A percentile compares a stretch with the other conserved stretches of the same genome.
These are phyloP conservation scores for Rhodomyrtus psidioides DNA, from an alignment of 441 rosid species.

Conservation along the genomic window DNA sequence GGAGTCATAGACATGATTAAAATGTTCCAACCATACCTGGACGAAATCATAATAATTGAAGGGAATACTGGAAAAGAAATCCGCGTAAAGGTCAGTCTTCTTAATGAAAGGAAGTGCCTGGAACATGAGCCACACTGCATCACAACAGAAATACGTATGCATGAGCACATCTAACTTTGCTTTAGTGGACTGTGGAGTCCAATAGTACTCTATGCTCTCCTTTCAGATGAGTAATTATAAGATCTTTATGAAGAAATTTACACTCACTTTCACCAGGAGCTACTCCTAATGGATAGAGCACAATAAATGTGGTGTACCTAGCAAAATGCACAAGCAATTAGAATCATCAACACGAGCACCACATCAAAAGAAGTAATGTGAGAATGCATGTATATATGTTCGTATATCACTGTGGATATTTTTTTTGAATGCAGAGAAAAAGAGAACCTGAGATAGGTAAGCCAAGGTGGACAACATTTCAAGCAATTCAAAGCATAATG, in stretches of 20 bases:
- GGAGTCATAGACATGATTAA: neutral
- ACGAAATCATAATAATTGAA: slow-evolving; percentile 52
- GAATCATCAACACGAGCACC: neutral
- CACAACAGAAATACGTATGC: neutral
- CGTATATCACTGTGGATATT: neutral
- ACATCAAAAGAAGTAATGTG: neutral
- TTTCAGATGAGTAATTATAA: neutral
- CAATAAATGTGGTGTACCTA: slow-evolving; percentile 77
- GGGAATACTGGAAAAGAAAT: slow-evolving; percentile 43
- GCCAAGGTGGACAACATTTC: slow-evolving; percentile 52
- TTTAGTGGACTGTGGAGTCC: neutral
- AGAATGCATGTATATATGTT: neutral
- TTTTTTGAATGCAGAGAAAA: neutral
- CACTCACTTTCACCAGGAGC: slow-evolving; percentile 77
- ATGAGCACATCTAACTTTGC: neutral
- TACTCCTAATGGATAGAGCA: slow-evolving; percentile 61
- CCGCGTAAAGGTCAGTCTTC: slow-evolving; percentile 41
- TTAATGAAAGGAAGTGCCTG: slow-evolving; percentile 62
- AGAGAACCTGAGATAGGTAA: slow-evolving; percentile 64
- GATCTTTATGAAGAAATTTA: neutral
- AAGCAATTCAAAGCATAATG: slow-evolving; percentile 56
- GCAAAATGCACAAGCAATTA: neutral
- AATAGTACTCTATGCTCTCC: neutral
- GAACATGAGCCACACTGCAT: slow-evolving; percentile 69
- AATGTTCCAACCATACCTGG: slow-evolving; percentile 32